Evolutionary conservation across 2,329 filamentous ascomycete genomes (phyloP), one percentile per base, ranked within the genome.

Genomic region (Fusarium musae): DNA sequence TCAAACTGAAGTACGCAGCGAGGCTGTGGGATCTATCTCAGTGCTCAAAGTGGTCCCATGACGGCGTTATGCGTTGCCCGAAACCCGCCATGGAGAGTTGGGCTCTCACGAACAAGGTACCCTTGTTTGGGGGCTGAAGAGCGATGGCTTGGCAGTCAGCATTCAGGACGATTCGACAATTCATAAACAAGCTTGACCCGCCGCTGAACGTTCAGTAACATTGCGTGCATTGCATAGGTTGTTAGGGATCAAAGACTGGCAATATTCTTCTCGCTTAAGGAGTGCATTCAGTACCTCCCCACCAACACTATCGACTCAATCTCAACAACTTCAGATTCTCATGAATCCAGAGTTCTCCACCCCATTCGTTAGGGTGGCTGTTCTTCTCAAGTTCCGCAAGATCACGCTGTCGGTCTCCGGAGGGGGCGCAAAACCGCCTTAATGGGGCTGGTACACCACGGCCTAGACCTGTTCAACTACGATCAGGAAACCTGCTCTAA

Each of bases 381-480:
- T 69, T 69, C 63, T 73, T 69, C 64, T 76, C 53, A 73, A 73
- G 66, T 69, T 69, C 47, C 64, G 73, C 39, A 78, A 74, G 66
- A 72, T 69, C 49, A 71, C 75, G 50, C 69, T 77, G 66, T 76
- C 72, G 56, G 58, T 69, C 57, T 75, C 74, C 54, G 70, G 73
- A 65, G 76, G 76, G 57, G 73, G 69, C 63, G 73, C 72, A 37
- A 63, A 74, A 65, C 76, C 75, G 50, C 75, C 76, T 37, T 77
- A 70, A 78, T 78, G 76, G 66, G 65, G 21, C 37, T 78, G 21
- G 69, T 78, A 59, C 75, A 76, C 36, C 76, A 79, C 60, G 79
- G 79, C 34, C 77, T 81, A 30, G 80, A 83, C 66, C 79, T 83
- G 34, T 83, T 83, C 70, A 81, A 80, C 70, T 83, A 81, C 67